These are phyloP conservation scores for Starmerella apis DNA, from an alignment of 805 yeast species.

Conservation along the genomic window DNA sequence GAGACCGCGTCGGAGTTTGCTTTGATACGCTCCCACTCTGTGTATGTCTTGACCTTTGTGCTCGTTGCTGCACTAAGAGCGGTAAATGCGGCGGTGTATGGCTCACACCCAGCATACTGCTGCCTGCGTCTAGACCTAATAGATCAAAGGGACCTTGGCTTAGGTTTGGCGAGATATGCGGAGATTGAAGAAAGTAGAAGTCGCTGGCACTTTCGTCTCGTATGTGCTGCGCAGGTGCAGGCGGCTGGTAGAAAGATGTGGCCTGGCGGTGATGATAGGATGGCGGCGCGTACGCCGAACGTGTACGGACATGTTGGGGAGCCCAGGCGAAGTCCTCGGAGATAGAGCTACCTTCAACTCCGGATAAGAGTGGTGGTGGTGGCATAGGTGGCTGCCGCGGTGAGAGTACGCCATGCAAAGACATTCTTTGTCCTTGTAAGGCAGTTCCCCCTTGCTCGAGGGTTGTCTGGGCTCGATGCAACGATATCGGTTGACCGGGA, in stretches of 20 bases:
- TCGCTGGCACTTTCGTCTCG: conserved; percentile 15
- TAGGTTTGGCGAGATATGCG: conserved; percentile 10
- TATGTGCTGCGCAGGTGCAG: conserved; percentile 4
- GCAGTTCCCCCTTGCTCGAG: not conserved
- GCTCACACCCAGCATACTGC: not conserved
- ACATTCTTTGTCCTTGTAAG: not conserved
- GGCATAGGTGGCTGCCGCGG: too few species aligned
- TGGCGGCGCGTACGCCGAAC: conserved; percentile 12
- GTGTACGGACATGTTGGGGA: conserved; percentile 5
- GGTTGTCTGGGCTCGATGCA: too few species aligned
- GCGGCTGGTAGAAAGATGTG: conserved; percentile 1
- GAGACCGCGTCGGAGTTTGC: not conserved
- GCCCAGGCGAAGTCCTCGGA: conserved; percentile 4
- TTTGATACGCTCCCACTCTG: not conserved
- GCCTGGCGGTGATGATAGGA: conserved; percentile 9
- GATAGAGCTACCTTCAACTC: not conserved
- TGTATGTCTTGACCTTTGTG: not conserved
- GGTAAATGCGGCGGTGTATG: not conserved
- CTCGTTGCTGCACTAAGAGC: not conserved
- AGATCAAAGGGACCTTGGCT: not conserved
- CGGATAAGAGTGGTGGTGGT: not conserved
- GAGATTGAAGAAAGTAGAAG: conserved; percentile 16
- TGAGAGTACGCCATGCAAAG: not conserved
- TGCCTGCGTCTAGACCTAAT: not conserved
- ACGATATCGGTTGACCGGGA: not conserved